phyloP scores from a whole-genome alignment of 73 alveolate species.

The Paramecium bursaria region DNA sequence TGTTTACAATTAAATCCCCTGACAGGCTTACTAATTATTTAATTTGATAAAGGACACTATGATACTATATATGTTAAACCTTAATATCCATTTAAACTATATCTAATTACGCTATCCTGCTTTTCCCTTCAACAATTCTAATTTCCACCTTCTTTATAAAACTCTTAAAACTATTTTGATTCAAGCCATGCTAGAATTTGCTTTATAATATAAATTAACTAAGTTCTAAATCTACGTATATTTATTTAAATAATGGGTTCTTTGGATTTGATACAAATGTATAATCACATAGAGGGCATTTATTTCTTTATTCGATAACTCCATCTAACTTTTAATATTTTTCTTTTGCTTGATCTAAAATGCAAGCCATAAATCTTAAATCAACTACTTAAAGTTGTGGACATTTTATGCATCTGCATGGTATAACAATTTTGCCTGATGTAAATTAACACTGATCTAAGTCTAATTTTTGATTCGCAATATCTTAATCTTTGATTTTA shows the following conservation, averaged over 20 bases:
- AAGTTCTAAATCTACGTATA: slow-evolving; percentile 34
- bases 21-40: not conserved
- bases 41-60: slow-evolving; percentile 13
- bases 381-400: slow-evolving; percentile 18
- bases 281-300: slow-evolving; percentile 32
- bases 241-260: slow-evolving; percentile 37
- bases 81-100: no score
- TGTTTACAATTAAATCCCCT: not conserved
- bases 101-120: no score
- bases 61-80: no score
- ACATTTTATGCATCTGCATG: slow-evolving; percentile 53
- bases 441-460: not conserved
- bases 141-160: no score
- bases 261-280: slow-evolving; percentile 3
- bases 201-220: not conserved
- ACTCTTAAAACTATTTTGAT: no score
- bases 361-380: slow-evolving; percentile 35
- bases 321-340: slow-evolving; percentile 32
- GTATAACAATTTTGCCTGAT: slow-evolving; percentile 2
- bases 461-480: no score
- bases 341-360: slow-evolving; percentile 9
- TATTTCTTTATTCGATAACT: not conserved
- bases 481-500: not conserved
- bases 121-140: no score
- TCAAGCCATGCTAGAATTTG: no score